Evolutionary conservation across 2,329 filamentous ascomycete genomes (phyloP).

Genomic region (Epichloe aotearoae): DNA sequence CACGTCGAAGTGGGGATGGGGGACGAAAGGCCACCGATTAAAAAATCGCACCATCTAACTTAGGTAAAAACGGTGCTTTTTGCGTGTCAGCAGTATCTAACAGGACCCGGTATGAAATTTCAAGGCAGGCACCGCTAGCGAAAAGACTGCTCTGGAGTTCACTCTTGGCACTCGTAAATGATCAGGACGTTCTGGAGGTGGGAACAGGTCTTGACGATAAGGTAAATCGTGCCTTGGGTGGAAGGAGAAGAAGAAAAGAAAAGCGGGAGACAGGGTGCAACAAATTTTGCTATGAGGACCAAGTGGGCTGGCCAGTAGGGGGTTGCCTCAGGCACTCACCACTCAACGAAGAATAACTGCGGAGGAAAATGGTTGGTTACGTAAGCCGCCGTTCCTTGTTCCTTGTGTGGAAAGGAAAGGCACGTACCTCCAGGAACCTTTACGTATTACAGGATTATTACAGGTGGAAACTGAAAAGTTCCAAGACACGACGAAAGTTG

Average conservation of each 20-base stretch:
- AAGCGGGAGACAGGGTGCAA: slow-evolving; percentile 4
- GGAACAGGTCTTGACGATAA: slow-evolving; percentile 82
- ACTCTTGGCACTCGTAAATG: slow-evolving; percentile 85
- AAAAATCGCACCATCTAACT: background rate
- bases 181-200: slow-evolving; percentile 65
- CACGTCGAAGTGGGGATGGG: background rate
- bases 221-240: slow-evolving; percentile 61
- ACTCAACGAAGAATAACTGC: background rate
- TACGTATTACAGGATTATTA: background rate
- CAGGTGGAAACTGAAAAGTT: slow-evolving; percentile 10
- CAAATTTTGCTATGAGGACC: slow-evolving; percentile 6
- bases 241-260: slow-evolving; percentile 22
- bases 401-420: background rate
- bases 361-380: background rate
- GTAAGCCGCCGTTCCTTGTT: background rate
- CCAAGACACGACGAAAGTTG: slow-evolving; percentile 4
- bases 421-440: slow-evolving; percentile 1
- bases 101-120: slow-evolving; percentile 57
- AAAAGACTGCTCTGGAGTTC: slow-evolving; percentile 65
- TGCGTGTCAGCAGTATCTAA: slow-evolving; percentile 79
- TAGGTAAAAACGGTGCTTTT: background rate
- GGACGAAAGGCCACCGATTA: background rate
- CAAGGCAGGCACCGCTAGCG: slow-evolving; percentile 88
- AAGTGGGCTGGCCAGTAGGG: background rate
- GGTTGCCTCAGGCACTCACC: slow-evolving; percentile 15